Conservation (phyloP, 164 flowering plant genomes). For the Warburgia ugandensis region DNA sequence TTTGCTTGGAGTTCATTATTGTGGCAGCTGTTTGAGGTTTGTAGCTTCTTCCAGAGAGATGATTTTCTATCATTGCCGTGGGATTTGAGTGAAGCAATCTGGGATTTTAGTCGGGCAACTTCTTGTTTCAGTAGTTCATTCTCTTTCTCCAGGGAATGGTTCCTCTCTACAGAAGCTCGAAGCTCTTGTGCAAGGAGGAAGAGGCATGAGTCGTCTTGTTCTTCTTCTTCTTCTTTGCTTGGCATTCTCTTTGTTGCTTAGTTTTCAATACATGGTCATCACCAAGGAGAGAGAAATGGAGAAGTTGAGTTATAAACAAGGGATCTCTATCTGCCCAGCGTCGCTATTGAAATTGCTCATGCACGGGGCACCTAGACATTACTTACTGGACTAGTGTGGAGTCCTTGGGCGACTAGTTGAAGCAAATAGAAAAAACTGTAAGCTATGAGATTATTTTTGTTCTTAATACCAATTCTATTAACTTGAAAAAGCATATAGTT, state of each 20-base stretch:
- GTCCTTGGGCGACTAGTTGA: not conserved
- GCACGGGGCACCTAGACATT: not conserved
- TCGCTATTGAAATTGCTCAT: not conserved
- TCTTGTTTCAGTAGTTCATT: slow-evolving; percentile 60
- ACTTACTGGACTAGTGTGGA: not conserved
- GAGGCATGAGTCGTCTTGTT: slow-evolving; percentile 17
- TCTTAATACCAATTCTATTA: too few species aligned
- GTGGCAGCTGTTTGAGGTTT: slow-evolving; percentile 23
- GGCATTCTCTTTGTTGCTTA: slow-evolving; percentile 23
- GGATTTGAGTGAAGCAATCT: slow-evolving; percentile 38
- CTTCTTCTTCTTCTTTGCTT: slow-evolving; percentile 17
- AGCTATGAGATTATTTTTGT: too few species aligned
- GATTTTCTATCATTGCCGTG: slow-evolving; percentile 45
- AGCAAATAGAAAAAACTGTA: not conserved
- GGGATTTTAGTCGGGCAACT: slow-evolving; percentile 33
- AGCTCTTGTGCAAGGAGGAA: slow-evolving; percentile 34
- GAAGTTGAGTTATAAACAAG: not conserved
- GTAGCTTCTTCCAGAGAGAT: slow-evolving; percentile 43
- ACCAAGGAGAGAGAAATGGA: slow-evolving; percentile 3
- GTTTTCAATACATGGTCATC: not conserved
- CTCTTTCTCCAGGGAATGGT: slow-evolving; percentile 40
- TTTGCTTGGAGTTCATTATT: slow-evolving; percentile 10
- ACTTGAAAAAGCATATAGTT: too few species aligned
- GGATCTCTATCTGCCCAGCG: not conserved
- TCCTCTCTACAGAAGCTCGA: slow-evolving; percentile 30